Evolutionary conservation across 225 moss, liverwort and hornwort species (phyloP), one percentile per base, ranked within the genome.

Genomic region (Ulota crispa): DNA sequence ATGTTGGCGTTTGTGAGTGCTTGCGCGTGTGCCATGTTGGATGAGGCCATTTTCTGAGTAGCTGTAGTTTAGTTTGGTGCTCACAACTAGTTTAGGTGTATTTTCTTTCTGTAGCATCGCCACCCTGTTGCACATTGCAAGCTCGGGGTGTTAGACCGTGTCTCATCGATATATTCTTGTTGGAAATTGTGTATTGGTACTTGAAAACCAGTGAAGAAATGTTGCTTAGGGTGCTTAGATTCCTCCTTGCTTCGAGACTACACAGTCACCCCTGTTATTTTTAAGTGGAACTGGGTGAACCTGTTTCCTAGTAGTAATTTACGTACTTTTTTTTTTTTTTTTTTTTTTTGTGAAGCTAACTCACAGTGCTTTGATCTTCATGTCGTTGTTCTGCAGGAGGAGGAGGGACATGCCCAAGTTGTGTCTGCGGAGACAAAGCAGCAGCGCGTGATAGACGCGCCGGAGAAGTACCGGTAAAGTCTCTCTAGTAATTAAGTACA

Each of bases 391-490:
- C 68, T 71, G 9, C 28, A 64, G 67, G 79, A 43, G 3, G 43
- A 43, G 43, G 43, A 43, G 54, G 41, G 75, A 41, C 28, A 63
- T 75, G 63, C 41, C 18, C 72, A 42, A 23, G 72, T 24, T 37
- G 39, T 21, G 32, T 28, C 50, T 37, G 8, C 27, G 20, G 63
- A 69, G 41, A 41, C 24, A 43, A 31, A 42, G 21, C 68, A 11
- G 14, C 45, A 45, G 13, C 13, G 0, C 14, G 13, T 0, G 0
- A 4, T 14, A 4, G 13, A 45, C 26, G 68, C 63, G 62, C 53
- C 63, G 16, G 80, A 59, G 56, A 60, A 63, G 20, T 55, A 64
- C 30, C 75, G 75, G 84, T 84, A 68, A 21, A 68, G 7, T n/a
- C 20, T 50, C 56, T 26, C 23, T 14, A 11, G n/a, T 39, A 18